A percentile compares a stretch with the other conserved stretches of the same genome.
Evolutionary conservation across 768 basidiomycete genomes (phyloP).

Genomic region (Mycena galericulata): DNA sequence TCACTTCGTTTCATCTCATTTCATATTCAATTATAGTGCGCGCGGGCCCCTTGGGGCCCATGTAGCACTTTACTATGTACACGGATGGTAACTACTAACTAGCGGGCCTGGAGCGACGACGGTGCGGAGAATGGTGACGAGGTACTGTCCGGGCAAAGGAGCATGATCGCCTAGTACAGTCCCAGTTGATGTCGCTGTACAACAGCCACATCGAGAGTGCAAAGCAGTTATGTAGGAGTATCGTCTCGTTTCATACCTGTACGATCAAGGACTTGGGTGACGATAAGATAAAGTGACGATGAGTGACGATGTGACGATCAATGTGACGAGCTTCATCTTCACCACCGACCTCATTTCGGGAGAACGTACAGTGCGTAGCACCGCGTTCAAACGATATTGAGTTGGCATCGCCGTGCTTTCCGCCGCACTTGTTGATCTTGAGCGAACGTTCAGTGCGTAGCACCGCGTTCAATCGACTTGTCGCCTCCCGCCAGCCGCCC

Average conservation of each 20-base stretch:
- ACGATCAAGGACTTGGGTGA: neutral
- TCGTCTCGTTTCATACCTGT: too few species aligned
- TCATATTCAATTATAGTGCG: too few species aligned
- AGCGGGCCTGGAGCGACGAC: too few species aligned
- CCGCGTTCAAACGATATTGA: constrained; percentile 11
- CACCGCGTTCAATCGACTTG: neutral
- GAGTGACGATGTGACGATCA: constrained; percentile 12
- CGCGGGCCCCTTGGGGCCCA: too few species aligned
- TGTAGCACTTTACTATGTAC: too few species aligned
- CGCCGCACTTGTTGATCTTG: neutral
- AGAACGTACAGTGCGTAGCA: constrained; percentile 24
- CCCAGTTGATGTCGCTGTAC: neutral
- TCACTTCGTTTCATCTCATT: too few species aligned
- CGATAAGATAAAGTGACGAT: neutral
- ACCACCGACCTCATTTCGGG: neutral
- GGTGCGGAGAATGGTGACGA: too few species aligned
- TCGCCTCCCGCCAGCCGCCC: too few species aligned
- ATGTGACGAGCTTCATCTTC: neutral
- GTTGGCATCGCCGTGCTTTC: neutral
- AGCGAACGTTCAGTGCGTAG: constrained; percentile 2
- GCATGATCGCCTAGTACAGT: too few species aligned
- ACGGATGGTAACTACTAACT: too few species aligned
- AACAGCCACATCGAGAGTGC: neutral
- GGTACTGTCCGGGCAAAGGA: too few species aligned
- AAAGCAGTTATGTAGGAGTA: neutral